Evolutionary conservation across 352 stramenopile genomes (phyloP).

Genomic region (Elongisporangium senticosum): DNA sequence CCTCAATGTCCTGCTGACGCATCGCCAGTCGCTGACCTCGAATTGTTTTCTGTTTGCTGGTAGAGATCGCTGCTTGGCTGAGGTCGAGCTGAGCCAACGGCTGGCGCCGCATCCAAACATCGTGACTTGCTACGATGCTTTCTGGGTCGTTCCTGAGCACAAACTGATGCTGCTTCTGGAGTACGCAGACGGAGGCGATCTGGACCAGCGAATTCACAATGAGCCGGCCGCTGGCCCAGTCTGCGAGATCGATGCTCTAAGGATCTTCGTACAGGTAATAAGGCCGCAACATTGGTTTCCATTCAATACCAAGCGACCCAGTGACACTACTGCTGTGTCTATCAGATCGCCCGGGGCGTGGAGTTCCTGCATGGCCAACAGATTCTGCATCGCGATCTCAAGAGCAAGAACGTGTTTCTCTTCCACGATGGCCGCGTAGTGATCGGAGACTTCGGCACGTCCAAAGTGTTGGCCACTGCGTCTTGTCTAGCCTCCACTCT

Average conservation of each 20-base stretch:
- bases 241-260: conserved; percentile 12
- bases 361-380: conserved; percentile 47
- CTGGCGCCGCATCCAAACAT: conserved; percentile 54
- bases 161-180: conserved; percentile 60
- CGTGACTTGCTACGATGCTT: conserved; percentile 47
- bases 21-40: background rate
- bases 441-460: conserved; percentile 72
- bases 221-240: background rate
- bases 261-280: conserved; percentile 34
- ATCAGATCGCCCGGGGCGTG: conserved; percentile 84
- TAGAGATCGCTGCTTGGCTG: conserved; percentile 35
- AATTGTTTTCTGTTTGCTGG: background rate
- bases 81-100: conserved; percentile 36
- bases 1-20: background rate
- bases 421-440: conserved; percentile 78
- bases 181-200: conserved; percentile 55
- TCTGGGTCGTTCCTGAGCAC: conserved; percentile 26
- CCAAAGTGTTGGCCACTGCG: conserved; percentile 31
- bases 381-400: conserved; percentile 84
- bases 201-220: conserved; percentile 33
- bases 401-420: conserved; percentile 82
- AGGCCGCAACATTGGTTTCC: background rate
- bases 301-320: background rate
- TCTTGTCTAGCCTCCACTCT: conserved; percentile 30
- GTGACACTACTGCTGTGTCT: background rate